Conservation (phyloP, 208 protist species). For the Acanthamoeba healyi region DNA sequence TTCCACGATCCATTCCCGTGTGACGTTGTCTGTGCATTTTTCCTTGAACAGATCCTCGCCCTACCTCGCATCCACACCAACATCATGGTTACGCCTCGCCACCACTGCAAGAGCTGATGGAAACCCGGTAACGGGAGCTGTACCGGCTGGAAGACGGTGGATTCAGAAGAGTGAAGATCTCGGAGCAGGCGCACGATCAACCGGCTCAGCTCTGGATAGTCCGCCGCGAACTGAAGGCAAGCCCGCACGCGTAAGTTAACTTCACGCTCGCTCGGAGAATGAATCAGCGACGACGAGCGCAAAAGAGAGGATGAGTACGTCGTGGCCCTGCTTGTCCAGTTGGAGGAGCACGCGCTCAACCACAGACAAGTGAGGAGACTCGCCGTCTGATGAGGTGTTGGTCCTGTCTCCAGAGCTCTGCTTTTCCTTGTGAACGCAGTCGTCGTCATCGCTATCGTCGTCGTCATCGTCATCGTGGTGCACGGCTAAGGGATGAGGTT, state of each 20-base stretch:
- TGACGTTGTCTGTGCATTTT: neutral
- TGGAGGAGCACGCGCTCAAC: neutral
- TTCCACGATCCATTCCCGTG: neutral
- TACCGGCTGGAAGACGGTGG: slow-evolving; percentile 5
- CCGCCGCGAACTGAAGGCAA: neutral
- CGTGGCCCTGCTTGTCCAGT: neutral
- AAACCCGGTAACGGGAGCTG: neutral
- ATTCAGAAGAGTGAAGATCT: neutral
- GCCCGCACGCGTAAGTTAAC: too few species aligned
- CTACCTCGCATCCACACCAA: neutral
- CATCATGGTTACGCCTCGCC: too few species aligned
- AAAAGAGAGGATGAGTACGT: neutral
- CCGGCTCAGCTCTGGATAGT: slow-evolving; percentile 9
- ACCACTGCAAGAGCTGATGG: too few species aligned
- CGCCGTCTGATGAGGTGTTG: too few species aligned
- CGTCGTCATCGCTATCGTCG: neutral
- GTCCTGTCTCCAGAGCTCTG: neutral
- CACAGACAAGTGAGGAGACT: neutral
- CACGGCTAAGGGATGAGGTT: neutral
- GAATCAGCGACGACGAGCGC: neutral
- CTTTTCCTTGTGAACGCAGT: neutral
- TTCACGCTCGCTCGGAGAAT: too few species aligned
- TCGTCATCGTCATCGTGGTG: neutral
- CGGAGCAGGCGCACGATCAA: neutral
- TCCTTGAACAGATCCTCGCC: slow-evolving; percentile 14